Conservation (phyloP, 129 eudicot species). For the Glebionis coronaria region DNA sequence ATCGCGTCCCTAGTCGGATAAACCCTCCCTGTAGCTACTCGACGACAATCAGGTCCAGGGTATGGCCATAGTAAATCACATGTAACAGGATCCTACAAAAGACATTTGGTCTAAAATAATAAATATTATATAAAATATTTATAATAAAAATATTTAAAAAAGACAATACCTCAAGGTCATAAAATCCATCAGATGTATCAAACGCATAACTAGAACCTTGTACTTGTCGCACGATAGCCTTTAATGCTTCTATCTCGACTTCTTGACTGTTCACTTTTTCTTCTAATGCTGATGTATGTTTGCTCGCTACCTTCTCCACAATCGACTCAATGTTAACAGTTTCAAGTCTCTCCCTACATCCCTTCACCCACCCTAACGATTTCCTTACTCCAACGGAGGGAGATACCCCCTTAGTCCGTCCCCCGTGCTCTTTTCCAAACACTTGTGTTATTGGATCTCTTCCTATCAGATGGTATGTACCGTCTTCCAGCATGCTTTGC, state of each 20-base stretch:
- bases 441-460: neutral
- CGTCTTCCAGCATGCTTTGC: neutral
- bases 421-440: neutral
- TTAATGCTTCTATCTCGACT: neutral
- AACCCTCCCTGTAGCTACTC: neutral
- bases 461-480: neutral
- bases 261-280: too few relatives aligned
- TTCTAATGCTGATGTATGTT: too few relatives aligned
- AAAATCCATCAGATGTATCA: neutral
- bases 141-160: too few relatives aligned
- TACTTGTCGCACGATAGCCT: neutral
- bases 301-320: neutral
- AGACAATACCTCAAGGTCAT: neutral
- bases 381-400: neutral
- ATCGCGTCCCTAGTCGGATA: neutral
- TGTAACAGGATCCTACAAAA: neutral
- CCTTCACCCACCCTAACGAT: neutral
- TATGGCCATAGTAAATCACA: neutral
- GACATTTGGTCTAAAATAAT: neutral
- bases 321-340: neutral
- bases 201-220: neutral
- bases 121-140: neutral
- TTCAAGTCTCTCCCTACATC: neutral
- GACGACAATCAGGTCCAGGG: neutral
- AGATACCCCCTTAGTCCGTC: neutral